phyloP scores from a whole-genome alignment of 2,329 filamentous ascomycete species.

The Penicillium sp. region DNA sequence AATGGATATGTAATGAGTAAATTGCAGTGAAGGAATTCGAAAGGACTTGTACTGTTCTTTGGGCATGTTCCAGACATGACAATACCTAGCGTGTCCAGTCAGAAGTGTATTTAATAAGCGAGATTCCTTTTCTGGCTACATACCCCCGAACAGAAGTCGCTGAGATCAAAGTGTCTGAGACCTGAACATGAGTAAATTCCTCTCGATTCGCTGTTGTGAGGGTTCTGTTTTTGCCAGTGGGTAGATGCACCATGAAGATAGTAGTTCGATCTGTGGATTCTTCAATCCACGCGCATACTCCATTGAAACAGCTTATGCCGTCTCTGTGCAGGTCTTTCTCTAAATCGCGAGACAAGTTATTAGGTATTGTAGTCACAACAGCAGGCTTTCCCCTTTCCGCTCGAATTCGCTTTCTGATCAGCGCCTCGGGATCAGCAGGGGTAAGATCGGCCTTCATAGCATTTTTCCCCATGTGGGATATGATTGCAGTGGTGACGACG shows the following conservation, averaged over 20 bases:
- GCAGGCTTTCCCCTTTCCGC: not conserved
- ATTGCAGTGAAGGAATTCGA: conserved; percentile 26
- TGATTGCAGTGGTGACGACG: conserved; percentile 6
- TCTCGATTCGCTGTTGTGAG: conserved; percentile 16
- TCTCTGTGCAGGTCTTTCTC: not conserved
- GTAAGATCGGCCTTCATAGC: not conserved
- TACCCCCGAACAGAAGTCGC: conserved; percentile 6
- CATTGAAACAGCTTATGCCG: not conserved
- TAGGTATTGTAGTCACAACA: not conserved
- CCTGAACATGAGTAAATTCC: not conserved
- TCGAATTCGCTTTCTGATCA: not conserved
- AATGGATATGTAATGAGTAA: conserved; percentile 18
- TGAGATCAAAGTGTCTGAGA: conserved; percentile 8
- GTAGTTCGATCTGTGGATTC: not conserved
- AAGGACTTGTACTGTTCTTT: conserved; percentile 22
- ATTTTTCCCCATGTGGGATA: not conserved
- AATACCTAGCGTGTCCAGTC: conserved; percentile 20
- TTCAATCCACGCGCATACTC: conserved; percentile 14
- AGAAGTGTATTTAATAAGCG: not conserved
- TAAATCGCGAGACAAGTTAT: not conserved
- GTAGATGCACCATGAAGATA: conserved; percentile 5
- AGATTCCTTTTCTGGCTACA: not conserved
- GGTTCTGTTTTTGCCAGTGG: not conserved
- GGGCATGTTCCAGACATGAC: conserved; percentile 31
- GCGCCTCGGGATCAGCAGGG: not conserved